Conservation (phyloP, 768 basidiomycete genomes). For the Mycena sanguinolenta region DNA sequence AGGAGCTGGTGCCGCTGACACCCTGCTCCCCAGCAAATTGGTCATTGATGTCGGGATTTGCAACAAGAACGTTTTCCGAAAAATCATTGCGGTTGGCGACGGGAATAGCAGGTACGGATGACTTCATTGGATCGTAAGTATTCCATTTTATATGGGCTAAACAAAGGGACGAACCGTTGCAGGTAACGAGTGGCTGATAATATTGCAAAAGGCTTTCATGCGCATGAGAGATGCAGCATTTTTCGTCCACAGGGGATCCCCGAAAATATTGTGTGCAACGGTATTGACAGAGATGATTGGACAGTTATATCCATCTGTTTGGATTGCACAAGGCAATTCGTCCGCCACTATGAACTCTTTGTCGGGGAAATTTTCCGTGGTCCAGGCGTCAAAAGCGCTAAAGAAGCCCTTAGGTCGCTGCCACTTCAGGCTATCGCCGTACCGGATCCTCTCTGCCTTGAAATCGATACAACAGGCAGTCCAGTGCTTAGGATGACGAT, state of each 20-base stretch:
- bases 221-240: not conserved
- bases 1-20: too few relatives aligned
- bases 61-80: not conserved
- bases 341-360: not conserved
- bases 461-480: slow-evolving; percentile 10
- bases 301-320: too few relatives aligned
- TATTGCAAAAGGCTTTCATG: too few relatives aligned
- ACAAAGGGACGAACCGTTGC: not conserved
- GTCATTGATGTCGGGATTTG: slow-evolving; percentile 9
- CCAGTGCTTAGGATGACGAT: slow-evolving; percentile 26
- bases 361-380: not conserved
- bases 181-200: too few relatives aligned
- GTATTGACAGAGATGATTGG: too few relatives aligned
- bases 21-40: too few relatives aligned
- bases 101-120: too few relatives aligned
- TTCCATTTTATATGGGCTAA: not conserved
- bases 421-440: slow-evolving; percentile 23
- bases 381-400: not conserved
- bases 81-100: not conserved
- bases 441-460: not conserved
- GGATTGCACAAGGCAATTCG: slow-evolving; percentile 26
- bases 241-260: slow-evolving; percentile 32
- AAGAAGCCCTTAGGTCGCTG: slow-evolving; percentile 4
- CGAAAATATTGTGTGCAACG: slow-evolving; percentile 24
- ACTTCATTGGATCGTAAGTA: too few relatives aligned